phyloP scores from a whole-genome alignment of 2,329 filamentous ascomycete genomes.

The Fusarium phyllophilum region DNA sequence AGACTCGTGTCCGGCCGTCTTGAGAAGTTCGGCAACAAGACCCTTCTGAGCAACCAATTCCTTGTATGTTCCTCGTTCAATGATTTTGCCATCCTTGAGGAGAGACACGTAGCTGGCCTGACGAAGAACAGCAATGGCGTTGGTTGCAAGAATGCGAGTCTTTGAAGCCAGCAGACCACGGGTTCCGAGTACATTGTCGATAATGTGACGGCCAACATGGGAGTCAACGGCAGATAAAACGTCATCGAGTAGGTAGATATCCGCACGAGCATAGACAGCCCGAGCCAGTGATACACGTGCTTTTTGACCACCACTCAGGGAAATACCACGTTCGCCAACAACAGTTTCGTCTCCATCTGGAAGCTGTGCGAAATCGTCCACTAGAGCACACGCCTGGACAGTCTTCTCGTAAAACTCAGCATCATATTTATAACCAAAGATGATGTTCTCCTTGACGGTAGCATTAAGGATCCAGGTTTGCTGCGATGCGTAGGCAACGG shows the following conservation, averaged over 20 bases:
- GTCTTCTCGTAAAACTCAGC: constrained; percentile 94
- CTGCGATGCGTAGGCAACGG: constrained; percentile 91
- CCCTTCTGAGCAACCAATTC: constrained; percentile 95
- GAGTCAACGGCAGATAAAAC: constrained; percentile 97
- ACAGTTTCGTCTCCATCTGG: constrained; percentile 97
- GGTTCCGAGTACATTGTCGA: constrained; percentile 90
- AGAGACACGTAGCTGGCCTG: constrained; percentile 91
- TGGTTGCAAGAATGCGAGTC: constrained; percentile 92
- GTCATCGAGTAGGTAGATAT: constrained; percentile 94
- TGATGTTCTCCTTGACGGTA: constrained; percentile 94
- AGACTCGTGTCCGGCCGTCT: constrained; percentile 73
- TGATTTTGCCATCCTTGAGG: constrained; percentile 82
- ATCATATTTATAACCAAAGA: constrained; percentile 95
- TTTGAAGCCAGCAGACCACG: constrained; percentile 85
- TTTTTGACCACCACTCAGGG: constrained; percentile 94
- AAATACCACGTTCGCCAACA: constrained; percentile 96
- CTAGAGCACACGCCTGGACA: constrained; percentile 87
- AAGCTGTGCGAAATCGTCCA: constrained; percentile 90
- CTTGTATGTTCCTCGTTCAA: constrained; percentile 89
- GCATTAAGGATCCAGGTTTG: constrained; percentile 98
- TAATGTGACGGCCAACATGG: constrained; percentile 93
- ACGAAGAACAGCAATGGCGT: constrained; percentile 89
- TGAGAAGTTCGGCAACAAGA: constrained; percentile 85
- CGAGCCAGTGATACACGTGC: constrained; percentile 90
- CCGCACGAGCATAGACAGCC: constrained; percentile 95